Percentiles rank a stretch among this genome's conserved stretches.
These are phyloP conservation scores for Fusarium bulbicola DNA, from an alignment of 2,329 filamentous ascomycete genomes.

Conservation along the genomic window DNA sequence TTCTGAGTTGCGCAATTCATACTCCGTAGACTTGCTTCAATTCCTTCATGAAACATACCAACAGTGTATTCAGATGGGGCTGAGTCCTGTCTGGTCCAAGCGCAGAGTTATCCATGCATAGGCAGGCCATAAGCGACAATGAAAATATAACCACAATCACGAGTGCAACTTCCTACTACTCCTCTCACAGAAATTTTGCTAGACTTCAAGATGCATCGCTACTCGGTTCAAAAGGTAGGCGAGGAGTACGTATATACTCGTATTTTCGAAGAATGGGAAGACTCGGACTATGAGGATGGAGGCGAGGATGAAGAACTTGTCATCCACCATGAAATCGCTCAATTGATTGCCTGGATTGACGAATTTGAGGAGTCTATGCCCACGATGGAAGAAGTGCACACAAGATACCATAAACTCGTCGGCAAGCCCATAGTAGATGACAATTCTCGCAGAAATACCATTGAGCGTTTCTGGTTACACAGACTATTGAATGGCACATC, in stretches of 20 bases:
- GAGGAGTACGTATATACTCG: background rate
- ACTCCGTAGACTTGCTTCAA: background rate
- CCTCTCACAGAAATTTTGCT: fast-evolving
- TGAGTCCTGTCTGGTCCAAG: background rate
- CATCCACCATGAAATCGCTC: background rate
- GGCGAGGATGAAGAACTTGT: no score
- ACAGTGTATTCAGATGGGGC: no score
- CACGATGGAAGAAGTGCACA: background rate
- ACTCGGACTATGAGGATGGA: background rate
- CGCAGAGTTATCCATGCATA: background rate
- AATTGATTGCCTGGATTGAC: background rate
- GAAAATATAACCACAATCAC: background rate
- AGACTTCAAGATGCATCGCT: background rate
- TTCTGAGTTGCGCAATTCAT: background rate
- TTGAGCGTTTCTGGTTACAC: background rate
- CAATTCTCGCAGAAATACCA: no score
- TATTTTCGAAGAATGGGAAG: background rate
- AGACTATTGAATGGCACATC: background rate
- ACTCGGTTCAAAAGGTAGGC: background rate
- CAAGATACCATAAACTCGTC: background rate
- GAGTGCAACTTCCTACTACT: background rate
- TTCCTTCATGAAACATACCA: background rate
- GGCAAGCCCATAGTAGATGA: background rate
- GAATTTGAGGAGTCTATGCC: background rate
- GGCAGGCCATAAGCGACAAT: no score